A percentile compares a stretch with the other conserved stretches of the same genome.
Evolutionary conservation across 305 asterid genomes (phyloP).

Genomic region (Rubia balearica): DNA sequence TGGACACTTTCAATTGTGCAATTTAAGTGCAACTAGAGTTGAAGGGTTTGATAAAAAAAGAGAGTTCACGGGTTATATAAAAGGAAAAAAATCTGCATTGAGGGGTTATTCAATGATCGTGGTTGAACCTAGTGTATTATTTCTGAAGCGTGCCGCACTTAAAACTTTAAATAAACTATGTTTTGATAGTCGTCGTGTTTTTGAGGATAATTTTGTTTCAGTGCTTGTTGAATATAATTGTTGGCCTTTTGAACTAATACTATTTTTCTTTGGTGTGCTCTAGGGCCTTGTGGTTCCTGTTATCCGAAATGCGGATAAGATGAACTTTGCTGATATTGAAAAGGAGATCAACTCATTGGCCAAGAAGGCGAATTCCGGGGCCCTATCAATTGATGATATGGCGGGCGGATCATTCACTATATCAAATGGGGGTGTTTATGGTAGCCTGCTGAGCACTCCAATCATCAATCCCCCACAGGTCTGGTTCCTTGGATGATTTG

Average conservation of each 20-base stretch:
- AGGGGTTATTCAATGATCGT: no score
- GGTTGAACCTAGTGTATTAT: no score
- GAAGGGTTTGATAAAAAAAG: no score
- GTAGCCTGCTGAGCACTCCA: slow-evolving; percentile 96
- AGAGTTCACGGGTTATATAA: no score
- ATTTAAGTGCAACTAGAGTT: no score
- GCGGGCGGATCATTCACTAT: slow-evolving; percentile 97
- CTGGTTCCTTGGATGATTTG: slow-evolving; percentile 9
- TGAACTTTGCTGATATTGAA: slow-evolving; percentile 97
- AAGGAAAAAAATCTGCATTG: no score
- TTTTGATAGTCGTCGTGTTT: not conserved
- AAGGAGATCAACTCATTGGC: slow-evolving; percentile 82
- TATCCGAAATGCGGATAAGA: slow-evolving; percentile 70
- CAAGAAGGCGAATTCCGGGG: slow-evolving; percentile 80
- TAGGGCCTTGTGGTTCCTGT: slow-evolving; percentile 99
- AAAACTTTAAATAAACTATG: not conserved
- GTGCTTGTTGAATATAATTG: not conserved
- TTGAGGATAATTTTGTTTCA: not conserved
- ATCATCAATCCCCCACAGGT: slow-evolving; percentile 99
- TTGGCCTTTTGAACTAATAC: not conserved
- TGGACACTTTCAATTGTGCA: no score
- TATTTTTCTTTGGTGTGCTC: slow-evolving; percentile 7
- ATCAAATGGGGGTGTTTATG: slow-evolving; percentile 97
- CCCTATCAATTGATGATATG: slow-evolving; percentile 96
- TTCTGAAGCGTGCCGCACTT: not conserved